Evolutionary conservation across 2,329 filamentous ascomycete genomes (phyloP), one percentile per base, ranked within the genome.

Genomic region (Rhynchosporium graminicola): DNA sequence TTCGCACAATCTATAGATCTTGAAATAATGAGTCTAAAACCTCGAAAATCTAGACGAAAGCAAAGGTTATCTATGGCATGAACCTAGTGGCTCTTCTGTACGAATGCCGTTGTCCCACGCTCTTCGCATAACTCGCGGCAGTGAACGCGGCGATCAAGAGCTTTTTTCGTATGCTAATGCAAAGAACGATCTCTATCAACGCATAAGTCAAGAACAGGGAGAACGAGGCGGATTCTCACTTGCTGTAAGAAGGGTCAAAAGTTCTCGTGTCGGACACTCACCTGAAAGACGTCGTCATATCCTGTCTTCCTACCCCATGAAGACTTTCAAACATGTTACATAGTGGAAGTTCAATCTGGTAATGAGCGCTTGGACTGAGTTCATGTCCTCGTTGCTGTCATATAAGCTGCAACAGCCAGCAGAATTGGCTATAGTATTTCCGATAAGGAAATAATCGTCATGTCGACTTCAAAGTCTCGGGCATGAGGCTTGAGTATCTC

Each of bases 1-100:
- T 60, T 59, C 50, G 63, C 63, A 63, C 57, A 28, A 61, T 29
- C 38, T 28, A 42, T 20, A 20, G 61, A 61, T 65, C 59, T 38
- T 45, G 57, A 47, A 51, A 26, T 50, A 52, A 40, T 38, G 57
- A 61, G 63, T 57, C 61, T 60, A 50, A 61, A 52, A 55, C 42
- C 54, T 57, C 52, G 43, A 38, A 10, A 36, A 50, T 56, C 26
- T 43, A 59, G 59, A 50, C 56, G 45, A 51, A 38, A 36, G 6
- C 33, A 28, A 26, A 51, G 56, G 20, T 20, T 20, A 20, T 20
- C 60, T 43, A 60, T 58, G 59, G 38, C 58, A 59, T 65, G 59
- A 63, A 55, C 12, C 55, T 38, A 45, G 31, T 28, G 26, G 26
- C 20, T 26, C 20, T 36, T n/a, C 13, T 46, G 46, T n/a, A 48